Percentiles rank a stretch among this genome's conserved stretches.
Conservation (phyloP, 2,329 filamentous ascomycete species). For the Sordariomycetes sp. region DNA sequence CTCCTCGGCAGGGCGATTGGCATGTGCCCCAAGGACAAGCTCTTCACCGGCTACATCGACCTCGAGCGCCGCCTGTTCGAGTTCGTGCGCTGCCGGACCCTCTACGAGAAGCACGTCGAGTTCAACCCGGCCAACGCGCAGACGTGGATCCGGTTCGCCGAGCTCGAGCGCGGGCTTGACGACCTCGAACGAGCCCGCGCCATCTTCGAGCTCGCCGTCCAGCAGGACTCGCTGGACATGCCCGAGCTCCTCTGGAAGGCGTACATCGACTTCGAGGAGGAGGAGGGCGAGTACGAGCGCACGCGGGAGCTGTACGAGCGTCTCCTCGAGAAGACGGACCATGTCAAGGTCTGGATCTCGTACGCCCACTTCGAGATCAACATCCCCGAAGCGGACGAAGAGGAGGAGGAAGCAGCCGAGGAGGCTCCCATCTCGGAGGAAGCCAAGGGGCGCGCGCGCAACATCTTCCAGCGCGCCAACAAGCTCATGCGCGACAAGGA, state of each 20-base stretch:
- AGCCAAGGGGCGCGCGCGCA: constrained; percentile 73
- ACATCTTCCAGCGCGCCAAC: constrained; percentile 78
- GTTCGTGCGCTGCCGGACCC: constrained; percentile 79
- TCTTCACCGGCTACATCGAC: constrained; percentile 90
- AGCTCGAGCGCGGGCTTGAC: constrained; percentile 84
- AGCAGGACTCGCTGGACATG: constrained; percentile 84
- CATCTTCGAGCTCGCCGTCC: constrained; percentile 85
- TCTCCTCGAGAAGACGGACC: constrained; percentile 86
- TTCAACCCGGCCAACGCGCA: constrained; percentile 86
- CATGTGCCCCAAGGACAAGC: constrained; percentile 90
- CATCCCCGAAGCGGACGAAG: constrained; percentile 65
- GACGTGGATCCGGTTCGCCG: constrained; percentile 94
- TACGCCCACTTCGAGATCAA: constrained; percentile 99
- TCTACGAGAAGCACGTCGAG: constrained; percentile 91
- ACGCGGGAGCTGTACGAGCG: constrained; percentile 81
- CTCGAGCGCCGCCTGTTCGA: constrained; percentile 91
- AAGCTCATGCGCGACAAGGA: constrained; percentile 81
- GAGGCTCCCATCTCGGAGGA: constrained; percentile 68
- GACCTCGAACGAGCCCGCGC: constrained; percentile 80
- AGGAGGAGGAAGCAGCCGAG: constrained; percentile 49
- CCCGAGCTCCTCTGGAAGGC: constrained; percentile 96
- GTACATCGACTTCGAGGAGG: constrained; percentile 97
- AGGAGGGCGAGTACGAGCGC: constrained; percentile 81
- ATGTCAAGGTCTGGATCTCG: constrained; percentile 98
- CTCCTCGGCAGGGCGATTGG: constrained; percentile 84